These are phyloP conservation scores for Jamesozyma spencerorum DNA, from an alignment of 805 yeast species.

Conservation along the genomic window DNA sequence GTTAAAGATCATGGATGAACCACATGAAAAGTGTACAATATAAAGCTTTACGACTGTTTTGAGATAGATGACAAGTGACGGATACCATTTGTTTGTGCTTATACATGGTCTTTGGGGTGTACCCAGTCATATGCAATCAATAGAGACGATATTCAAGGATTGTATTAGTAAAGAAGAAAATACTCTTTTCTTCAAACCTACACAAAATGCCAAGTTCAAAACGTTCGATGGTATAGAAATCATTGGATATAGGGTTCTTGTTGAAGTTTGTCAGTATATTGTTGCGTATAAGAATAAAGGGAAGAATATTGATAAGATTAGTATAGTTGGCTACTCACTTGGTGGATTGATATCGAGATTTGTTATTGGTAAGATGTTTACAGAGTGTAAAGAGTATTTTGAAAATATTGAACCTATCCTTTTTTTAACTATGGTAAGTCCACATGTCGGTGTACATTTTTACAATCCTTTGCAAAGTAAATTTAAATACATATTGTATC, in stretches of 20 bases:
- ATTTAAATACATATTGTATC: slow-evolving; percentile 12
- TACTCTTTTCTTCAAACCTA: slow-evolving; percentile 41
- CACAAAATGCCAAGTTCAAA: slow-evolving; percentile 55
- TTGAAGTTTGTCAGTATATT: slow-evolving; percentile 48
- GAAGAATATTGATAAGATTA: slow-evolving; percentile 37
- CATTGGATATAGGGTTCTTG: slow-evolving; percentile 59
- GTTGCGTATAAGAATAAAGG: slow-evolving; percentile 22
- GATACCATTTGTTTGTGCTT: slow-evolving; percentile 53
- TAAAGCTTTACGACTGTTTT: no score
- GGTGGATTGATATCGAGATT: slow-evolving; percentile 83
- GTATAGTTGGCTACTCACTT: slow-evolving; percentile 78
- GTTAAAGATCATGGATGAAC: no score
- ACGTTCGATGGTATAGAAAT: slow-evolving; percentile 81
- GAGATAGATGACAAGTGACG: no score
- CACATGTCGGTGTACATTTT: slow-evolving; percentile 60
- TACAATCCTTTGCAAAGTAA: slow-evolving; percentile 31
- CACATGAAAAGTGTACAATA: no score
- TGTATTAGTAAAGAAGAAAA: slow-evolving; percentile 35
- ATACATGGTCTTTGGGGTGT: slow-evolving; percentile 79
- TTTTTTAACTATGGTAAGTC: slow-evolving; percentile 66
- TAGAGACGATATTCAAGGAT: slow-evolving; percentile 36
- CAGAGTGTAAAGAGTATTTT: slow-evolving; percentile 46
- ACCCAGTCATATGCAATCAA: slow-evolving; percentile 44
- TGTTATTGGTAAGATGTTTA: slow-evolving; percentile 57
- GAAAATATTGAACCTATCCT: slow-evolving; percentile 49